These are phyloP conservation scores for Helicostylum pulchrum DNA, from an alignment of 192 early-diverging fungal species.

Conservation along the genomic window DNA sequence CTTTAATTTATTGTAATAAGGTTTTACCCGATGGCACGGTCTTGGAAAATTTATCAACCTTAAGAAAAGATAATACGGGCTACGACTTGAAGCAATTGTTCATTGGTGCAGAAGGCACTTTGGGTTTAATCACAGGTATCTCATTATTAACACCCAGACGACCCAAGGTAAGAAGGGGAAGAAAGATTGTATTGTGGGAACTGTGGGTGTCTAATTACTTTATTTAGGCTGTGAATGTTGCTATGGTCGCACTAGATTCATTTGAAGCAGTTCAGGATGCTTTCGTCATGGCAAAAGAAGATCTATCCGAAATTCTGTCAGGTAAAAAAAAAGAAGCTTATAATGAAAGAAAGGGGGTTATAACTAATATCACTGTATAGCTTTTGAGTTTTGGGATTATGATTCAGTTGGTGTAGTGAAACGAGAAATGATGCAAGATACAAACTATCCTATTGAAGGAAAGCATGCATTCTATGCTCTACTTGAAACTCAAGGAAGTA, in stretches of 20 bases:
- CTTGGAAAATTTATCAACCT: conserved; percentile 70
- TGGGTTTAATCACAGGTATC: conserved; percentile 92
- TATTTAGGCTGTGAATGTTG: conserved; percentile 61
- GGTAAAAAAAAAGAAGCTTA: conserved; percentile 29
- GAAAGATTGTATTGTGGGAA: neutral
- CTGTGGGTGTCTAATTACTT: neutral
- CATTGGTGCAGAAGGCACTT: conserved; percentile 93
- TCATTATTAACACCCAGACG: conserved; percentile 80
- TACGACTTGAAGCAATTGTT: conserved; percentile 98
- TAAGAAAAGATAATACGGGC: conserved; percentile 98
- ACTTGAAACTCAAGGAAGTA: conserved; percentile 89
- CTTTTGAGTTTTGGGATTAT: conserved; percentile 96
- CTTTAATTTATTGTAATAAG: conserved; percentile 20
- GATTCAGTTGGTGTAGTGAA: conserved; percentile 70
- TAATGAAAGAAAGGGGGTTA: neutral
- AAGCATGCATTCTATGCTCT: conserved; percentile 84
- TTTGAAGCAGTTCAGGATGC: conserved; percentile 81
- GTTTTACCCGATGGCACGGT: conserved; percentile 88
- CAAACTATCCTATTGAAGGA: conserved; percentile 59
- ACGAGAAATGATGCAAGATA: conserved; percentile 53
- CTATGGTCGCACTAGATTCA: conserved; percentile 69
- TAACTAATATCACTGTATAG: conserved; percentile 26
- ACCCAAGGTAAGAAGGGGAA: conserved; percentile 42
- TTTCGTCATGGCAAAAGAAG: conserved; percentile 69
- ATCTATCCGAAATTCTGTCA: conserved; percentile 89